These are phyloP conservation scores for Xylaria flabelliformis DNA, from an alignment of 495 filamentous ascomycete genomes.

Conservation along the genomic window DNA sequence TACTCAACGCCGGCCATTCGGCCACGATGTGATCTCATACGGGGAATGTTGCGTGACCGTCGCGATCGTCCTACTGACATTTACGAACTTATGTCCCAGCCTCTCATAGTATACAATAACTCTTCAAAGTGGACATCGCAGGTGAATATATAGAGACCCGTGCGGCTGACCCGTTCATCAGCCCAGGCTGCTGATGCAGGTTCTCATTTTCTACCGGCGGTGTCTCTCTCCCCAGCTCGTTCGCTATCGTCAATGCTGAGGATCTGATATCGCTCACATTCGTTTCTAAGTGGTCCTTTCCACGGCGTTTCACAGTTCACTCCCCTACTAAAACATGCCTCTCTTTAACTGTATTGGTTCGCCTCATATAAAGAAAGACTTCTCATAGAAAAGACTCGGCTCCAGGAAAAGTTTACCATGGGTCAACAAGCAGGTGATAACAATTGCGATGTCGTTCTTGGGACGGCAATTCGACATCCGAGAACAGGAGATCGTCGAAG, in stretches of 20 bases:
- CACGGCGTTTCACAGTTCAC: background rate
- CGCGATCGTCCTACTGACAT: conserved; percentile 28
- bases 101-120: conserved; percentile 28
- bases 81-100: conserved; percentile 32
- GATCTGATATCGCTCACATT: conserved; percentile 29
- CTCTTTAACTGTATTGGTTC: conserved; percentile 27
- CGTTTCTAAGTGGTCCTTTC: conserved; percentile 26
- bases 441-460: conserved; percentile 3
- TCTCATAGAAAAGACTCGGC: conserved; percentile 27
- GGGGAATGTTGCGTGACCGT: conserved; percentile 18
- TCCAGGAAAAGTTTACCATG: conserved; percentile 29
- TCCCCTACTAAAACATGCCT: conserved; percentile 34
- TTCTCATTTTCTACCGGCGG: conserved; percentile 16
- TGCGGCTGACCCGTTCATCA: conserved; percentile 36
- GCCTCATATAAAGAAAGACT: conserved; percentile 30
- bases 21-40: conserved; percentile 23
- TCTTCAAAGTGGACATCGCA: conserved; percentile 21
- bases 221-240: conserved; percentile 15
- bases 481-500: conserved; percentile 8
- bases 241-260: conserved; percentile 1
- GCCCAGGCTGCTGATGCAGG: conserved; percentile 27
- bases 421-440: conserved; percentile 17
- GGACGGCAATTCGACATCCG: background rate
- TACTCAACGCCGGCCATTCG: conserved; percentile 8
- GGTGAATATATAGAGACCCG: conserved; percentile 31